phyloP scores from a whole-genome alignment of 306 rosid species.

The Prunus fruticosa region DNA sequence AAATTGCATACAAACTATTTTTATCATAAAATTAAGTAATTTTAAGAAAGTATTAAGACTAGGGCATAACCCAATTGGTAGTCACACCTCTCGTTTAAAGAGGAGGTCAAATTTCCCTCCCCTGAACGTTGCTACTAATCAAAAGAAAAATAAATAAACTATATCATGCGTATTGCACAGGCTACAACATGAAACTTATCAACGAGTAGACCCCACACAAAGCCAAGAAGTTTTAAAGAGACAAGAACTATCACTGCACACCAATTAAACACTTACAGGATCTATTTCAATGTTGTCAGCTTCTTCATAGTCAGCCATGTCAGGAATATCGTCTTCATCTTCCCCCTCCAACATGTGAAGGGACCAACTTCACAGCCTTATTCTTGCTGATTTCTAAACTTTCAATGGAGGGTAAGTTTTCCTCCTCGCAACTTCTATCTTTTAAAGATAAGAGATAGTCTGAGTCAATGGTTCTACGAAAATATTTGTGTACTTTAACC shows the following conservation, averaged over 20 bases:
- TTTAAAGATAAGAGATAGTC: slow-evolving; percentile 30
- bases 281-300: slow-evolving; percentile 71
- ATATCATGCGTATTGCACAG: background rate
- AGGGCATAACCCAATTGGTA: too few relatives aligned
- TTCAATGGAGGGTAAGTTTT: slow-evolving; percentile 84
- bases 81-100: background rate
- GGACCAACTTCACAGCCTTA: slow-evolving; percentile 38
- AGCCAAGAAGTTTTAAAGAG: background rate
- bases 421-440: slow-evolving; percentile 68
- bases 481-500: background rate
- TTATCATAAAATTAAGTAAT: too few relatives aligned
- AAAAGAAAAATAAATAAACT: background rate
- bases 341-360: slow-evolving; percentile 58
- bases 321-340: slow-evolving; percentile 90
- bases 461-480: slow-evolving; percentile 10
- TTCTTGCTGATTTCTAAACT: slow-evolving; percentile 68
- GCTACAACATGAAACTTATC: slow-evolving; percentile 8
- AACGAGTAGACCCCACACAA: background rate
- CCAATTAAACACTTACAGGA: slow-evolving; percentile 36
- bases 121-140: background rate
- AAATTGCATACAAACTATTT: background rate
- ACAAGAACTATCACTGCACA: background rate
- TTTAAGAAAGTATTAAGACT: too few relatives aligned
- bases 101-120: background rate
- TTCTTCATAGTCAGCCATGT: slow-evolving; percentile 81